Evolutionary conservation across 1,139 yeast species (phyloP).

Genomic region (Blastobotrys serpentis): DNA sequence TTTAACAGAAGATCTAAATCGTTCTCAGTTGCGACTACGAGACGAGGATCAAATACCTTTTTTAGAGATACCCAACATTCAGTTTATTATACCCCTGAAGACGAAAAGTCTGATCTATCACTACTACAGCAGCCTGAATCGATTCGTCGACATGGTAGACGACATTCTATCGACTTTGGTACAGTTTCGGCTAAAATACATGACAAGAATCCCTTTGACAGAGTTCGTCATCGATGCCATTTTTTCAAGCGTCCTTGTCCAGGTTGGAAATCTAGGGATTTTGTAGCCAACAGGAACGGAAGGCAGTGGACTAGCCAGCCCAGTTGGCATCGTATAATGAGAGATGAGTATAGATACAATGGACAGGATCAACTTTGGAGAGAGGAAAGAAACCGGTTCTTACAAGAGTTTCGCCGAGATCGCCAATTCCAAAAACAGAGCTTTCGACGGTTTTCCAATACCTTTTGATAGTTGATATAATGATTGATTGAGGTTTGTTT

Average conservation of each 20-base stretch:
- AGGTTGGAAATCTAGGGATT: constrained; percentile 24
- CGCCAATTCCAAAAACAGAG: constrained; percentile 28
- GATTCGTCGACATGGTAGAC: constrained; percentile 5
- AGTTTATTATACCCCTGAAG: constrained; percentile 14
- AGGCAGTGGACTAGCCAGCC: constrained; percentile 26
- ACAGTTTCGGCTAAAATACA: constrained; percentile 12
- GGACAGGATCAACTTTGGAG: constrained; percentile 32
- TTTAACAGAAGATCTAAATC: neutral
- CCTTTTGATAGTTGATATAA: neutral
- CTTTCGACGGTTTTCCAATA: constrained; percentile 15
- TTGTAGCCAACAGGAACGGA: constrained; percentile 17
- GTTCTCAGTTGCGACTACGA: neutral
- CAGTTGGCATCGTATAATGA: constrained; percentile 32
- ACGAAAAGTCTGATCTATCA: neutral
- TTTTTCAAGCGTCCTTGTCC: constrained; percentile 30
- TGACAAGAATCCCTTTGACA: constrained; percentile 26
- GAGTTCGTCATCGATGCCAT: constrained; percentile 28
- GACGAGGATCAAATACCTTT: constrained; percentile 8
- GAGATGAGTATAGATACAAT: constrained; percentile 27
- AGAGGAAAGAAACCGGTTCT: constrained; percentile 29
- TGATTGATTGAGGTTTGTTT: neutral
- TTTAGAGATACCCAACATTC: neutral
- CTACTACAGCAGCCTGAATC: constrained; percentile 3
- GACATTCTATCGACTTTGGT: constrained; percentile 18
- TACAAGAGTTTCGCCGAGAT: constrained; percentile 33